These are phyloP conservation scores for Malus fusca DNA, from an alignment of 306 rosid species.

Conservation along the genomic window DNA sequence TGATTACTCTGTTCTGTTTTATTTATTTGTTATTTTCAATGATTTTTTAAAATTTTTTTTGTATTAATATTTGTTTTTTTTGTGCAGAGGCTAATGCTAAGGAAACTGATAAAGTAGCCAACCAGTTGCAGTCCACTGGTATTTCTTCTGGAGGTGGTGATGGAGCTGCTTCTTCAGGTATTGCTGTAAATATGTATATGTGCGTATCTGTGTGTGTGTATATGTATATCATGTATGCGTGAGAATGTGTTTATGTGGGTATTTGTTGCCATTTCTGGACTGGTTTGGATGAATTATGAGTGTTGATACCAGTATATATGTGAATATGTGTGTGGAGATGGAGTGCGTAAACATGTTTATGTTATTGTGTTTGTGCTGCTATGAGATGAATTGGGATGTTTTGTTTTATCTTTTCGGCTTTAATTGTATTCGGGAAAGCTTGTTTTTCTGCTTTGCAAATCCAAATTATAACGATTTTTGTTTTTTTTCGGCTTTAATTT, in stretches of 20 bases:
- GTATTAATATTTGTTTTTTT: background rate
- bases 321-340: background rate
- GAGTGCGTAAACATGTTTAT: background rate
- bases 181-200: background rate
- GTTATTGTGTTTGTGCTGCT: constrained; percentile 4
- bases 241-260: background rate
- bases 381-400: background rate
- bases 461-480: background rate
- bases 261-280: background rate
- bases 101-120: constrained; percentile 60
- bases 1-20: background rate
- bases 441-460: background rate
- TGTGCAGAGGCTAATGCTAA: constrained; percentile 56
- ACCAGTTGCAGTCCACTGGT: constrained; percentile 57
- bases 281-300: background rate
- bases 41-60: background rate
- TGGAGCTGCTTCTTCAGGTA: constrained; percentile 90
- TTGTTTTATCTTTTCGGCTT: background rate
- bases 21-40: background rate
- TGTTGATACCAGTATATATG: background rate
- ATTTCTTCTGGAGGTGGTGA: constrained; percentile 48
- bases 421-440: background rate
- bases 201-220: background rate
- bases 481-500: background rate
- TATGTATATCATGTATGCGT: background rate